These are phyloP conservation scores for Oryza longistaminata DNA, from an alignment of 176 grass and related monocot species.

Conservation along the genomic window DNA sequence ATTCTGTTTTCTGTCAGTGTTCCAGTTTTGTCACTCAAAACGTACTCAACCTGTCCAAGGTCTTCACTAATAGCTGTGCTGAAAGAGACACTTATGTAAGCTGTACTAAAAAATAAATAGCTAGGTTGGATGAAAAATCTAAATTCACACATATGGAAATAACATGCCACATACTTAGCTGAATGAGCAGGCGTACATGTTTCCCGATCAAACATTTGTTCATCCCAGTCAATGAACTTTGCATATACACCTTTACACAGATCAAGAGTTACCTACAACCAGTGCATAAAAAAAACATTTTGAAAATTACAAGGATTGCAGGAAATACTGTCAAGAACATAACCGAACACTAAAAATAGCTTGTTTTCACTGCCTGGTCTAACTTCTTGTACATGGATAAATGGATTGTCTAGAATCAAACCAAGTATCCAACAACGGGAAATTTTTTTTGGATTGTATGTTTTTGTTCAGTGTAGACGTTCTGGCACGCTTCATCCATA, in stretches of 20 bases:
- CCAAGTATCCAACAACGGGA: not conserved
- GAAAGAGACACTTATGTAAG: conserved; percentile 62
- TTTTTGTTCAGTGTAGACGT: not conserved
- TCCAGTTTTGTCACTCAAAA: conserved; percentile 98
- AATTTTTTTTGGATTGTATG: not conserved
- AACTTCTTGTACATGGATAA: not conserved
- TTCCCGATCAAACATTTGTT: conserved; percentile 90
- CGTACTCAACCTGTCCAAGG: conserved; percentile 93
- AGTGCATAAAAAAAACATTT: conserved; percentile 5
- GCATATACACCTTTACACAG: conserved; percentile 85
- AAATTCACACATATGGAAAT: not conserved
- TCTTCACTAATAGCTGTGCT: conserved; percentile 99
- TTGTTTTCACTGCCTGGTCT: not conserved
- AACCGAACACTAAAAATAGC: not conserved
- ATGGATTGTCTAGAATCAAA: not conserved
- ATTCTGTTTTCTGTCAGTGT: conserved; percentile 92
- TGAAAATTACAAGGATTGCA: not conserved
- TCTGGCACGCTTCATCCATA: not conserved
- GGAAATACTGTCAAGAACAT: conserved; percentile 16
- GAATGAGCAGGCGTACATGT: conserved; percentile 80
- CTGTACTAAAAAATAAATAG: conserved; percentile 23
- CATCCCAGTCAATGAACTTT: conserved; percentile 97
- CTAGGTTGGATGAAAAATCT: not conserved
- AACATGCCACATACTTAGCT: conserved; percentile 61
- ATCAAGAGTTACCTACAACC: conserved; percentile 87